Base-by-base conservation (phyloP, 805 yeast species). In the Groenewaldozyma tartarivorans region DNA sequence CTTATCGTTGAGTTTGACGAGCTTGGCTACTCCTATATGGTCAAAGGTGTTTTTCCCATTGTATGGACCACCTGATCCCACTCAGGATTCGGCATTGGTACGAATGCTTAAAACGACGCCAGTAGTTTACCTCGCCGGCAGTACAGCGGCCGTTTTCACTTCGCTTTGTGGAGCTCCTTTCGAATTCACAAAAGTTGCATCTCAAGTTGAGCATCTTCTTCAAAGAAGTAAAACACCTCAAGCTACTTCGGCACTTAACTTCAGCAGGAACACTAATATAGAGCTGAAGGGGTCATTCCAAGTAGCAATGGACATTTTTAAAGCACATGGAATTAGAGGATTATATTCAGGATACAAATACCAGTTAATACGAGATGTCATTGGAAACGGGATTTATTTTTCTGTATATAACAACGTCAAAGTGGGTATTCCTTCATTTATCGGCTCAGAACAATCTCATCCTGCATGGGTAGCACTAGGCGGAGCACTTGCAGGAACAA, bases 141-240 rank as follows among this genome's bases (percentile, higher is more conserved):
- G 72, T 3, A 46, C 74, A 0, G 75, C 92, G 0, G 95, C 95
- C 4, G 73, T 73, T 4, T 47, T 53, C n/a, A 49, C 56, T 31
- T 53, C 63, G 16, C 60, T 68, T 2, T 76, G 81, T 11, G 70
- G 85, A 2, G 81, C 90, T 49, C 95, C 95, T 1, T 85, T 85
- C 56, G 95, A 85, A 58, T 74, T 83, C 60, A 77, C 90, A 36
- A 86, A 85, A 58, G 68, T 84, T 5, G 83, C 80, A 46, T 81
- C 90, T 29, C 95, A 85, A 57, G 72, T 85, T 30, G 78, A 66
- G 49, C 42, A 62, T 26, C 51, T 71, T 20, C 54, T 68, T 39
- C 59, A 61, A 51, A 60, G 66, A 27, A 52, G 48, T 32, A 55
- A 46, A 30, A 54, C 51, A 39, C 24, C 36, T 3, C 13, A n/a